Evolutionary conservation across 768 basidiomycete genomes (phyloP), one percentile per base, ranked within the genome.

Genomic region (Trametes cubensis): DNA sequence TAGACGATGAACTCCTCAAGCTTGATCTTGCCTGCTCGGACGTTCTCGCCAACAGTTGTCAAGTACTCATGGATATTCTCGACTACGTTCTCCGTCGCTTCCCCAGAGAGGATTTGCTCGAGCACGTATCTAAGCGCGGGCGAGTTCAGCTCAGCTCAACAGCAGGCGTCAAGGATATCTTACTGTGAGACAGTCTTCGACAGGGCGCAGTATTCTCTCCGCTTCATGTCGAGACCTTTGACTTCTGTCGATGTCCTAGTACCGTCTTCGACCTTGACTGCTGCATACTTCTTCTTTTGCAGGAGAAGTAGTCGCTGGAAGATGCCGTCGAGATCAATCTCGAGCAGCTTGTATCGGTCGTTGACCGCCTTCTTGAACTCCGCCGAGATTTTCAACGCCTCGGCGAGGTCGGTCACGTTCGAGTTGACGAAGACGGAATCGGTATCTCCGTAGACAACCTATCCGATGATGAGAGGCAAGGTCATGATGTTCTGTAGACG

Each of bases 231-330:
- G 23, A 99, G 78, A 75, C 97, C 97, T 70, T 99, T 99, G 74
- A 99, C 80, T 70, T 99, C 97, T 1, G 85, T 91, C 15, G 84
- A 85, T 0, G 91, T 89, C 59, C 84, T 82, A 0, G 83, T 82
- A 26, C 87, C 87, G 65, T 94, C 92, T 68, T 95, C 93, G 44
- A 98, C 86, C 77, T 97, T 98, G 73, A 98, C 80, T 0, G 97
- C 97, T 0, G 97, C 97, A 67, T 99, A 99, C 76, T 99, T 98
- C 81, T 99, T 99, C 83, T 99, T 99, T 71, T 98, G 96, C 56
- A 99, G 77, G 13, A 99, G 83, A 2, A 99, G 76, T 44, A 99
- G 80, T 0, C 97, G 86, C 70, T 96, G 87, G 79, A 99, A 99
- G 39, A 98, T 84, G 3, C 90, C 87, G 69, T 99, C 96, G 17